Evolutionary conservation across 1,284 basidiomycete species (phyloP), one percentile per base, ranked within the genome.

Genomic region (Irpex lacteus): DNA sequence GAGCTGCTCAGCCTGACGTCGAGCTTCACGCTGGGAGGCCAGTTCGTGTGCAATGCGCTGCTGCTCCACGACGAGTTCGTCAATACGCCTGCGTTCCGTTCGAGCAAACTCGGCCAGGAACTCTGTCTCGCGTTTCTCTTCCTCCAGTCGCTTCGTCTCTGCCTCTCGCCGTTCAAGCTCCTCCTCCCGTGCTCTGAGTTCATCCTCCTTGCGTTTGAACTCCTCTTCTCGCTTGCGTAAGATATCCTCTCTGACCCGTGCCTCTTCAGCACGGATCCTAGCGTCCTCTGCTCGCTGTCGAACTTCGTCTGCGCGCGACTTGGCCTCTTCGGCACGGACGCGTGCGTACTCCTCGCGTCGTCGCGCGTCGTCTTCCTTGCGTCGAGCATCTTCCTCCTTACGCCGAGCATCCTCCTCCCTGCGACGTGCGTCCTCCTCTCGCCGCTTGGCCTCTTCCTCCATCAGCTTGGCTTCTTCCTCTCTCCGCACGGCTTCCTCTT

Each of bases 331-430:
- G 60, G 67, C 66, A 59, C 63, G 21, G n/a, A 50, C 49, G 18
- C 61, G 62, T 11, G 60, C 66, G 15, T 60, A 40, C 44, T 65
- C 66, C n/a, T 47, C 59, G 47, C 56, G 56, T 56, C 64, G 63
- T 64, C 63, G 65, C 60, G 68, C 68, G 56, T 74, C 69, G 63
- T 69, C 68, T 67, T 71, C 68, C 62, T 68, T 66, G 44, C 68
- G 66, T 59, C 65, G 70, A 55, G 73, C 53, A 58, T 75, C 75
- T 65, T 71, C 73, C 63, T 75, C 68, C 26, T 55, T 69, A 11
- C 63, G 65, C 26, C 69, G 56, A 5, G 62, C 62, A 55, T 63
- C 68, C 49, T 72, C 71, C 62, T 70, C 72, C 60, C 67, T 68
- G 54, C 60, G 64, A 67, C 68, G 66, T 52, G 70, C 67, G 6